Percentiles rank a stretch among this genome's conserved stretches.
Evolutionary conservation across 108 stramenopile genomes (phyloP).

Genomic region (Ochromonas danica): DNA sequence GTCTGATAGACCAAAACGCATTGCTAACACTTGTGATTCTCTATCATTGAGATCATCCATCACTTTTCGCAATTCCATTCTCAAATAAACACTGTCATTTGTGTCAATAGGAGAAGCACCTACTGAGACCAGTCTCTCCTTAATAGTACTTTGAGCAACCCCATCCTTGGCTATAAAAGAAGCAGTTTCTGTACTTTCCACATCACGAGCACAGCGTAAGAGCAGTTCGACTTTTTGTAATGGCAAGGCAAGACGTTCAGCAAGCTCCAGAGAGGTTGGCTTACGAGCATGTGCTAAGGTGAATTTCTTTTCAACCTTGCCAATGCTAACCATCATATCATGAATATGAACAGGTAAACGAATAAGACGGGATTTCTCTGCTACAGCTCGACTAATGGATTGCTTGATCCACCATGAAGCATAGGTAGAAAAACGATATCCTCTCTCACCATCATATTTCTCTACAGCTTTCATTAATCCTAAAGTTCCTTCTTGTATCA

Average conservation of each 20-base stretch:
- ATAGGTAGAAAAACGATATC: constrained; percentile 93
- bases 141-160: neutral
- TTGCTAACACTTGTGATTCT: constrained; percentile 84
- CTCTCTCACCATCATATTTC: constrained; percentile 87
- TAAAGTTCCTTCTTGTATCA: constrained; percentile 87
- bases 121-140: neutral
- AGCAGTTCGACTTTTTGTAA: constrained; percentile 72
- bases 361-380: constrained; percentile 81
- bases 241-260: constrained; percentile 61
- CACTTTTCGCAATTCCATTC: neutral
- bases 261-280: constrained; percentile 71
- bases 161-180: neutral
- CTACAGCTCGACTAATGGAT: constrained; percentile 85
- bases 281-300: constrained; percentile 67
- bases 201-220: constrained; percentile 47
- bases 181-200: neutral
- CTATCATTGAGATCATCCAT: neutral
- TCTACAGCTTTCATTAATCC: constrained; percentile 87
- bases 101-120: neutral
- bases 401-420: constrained; percentile 98
- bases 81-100: neutral
- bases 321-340: constrained; percentile 67
- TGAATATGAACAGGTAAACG: constrained; percentile 87
- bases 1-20: constrained; percentile 92
- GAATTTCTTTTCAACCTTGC: constrained; percentile 69